These are phyloP conservation scores for Diversispora epigaea DNA, from an alignment of 192 early-diverging fungal species.

Conservation along the genomic window DNA sequence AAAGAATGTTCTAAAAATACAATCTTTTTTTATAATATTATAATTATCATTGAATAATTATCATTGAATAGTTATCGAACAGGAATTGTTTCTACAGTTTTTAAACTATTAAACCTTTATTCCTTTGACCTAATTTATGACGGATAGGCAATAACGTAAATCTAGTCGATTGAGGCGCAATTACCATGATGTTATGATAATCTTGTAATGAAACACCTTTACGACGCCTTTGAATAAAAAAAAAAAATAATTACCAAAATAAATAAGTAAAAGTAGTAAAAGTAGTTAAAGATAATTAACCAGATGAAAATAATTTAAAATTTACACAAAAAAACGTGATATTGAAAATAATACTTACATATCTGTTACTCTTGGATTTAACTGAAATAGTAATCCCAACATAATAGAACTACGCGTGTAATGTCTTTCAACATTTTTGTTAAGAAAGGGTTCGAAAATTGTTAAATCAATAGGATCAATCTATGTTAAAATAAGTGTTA, in stretches of 20 bases:
- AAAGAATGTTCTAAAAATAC: too few species aligned
- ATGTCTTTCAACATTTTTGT: constrained; percentile 56
- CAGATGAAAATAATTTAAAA: background rate
- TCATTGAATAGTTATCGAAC: too few species aligned
- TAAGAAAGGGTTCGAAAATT: constrained; percentile 49
- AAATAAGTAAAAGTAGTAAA: too few species aligned
- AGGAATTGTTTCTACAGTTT: too few species aligned
- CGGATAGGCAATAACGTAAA: constrained; percentile 63
- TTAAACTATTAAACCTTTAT: background rate
- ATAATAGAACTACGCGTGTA: constrained; percentile 56
- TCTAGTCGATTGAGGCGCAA: constrained; percentile 51
- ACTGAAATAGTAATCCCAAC: constrained; percentile 51
- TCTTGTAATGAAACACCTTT: constrained; percentile 44
- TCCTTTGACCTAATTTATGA: constrained; percentile 32
- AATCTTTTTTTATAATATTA: too few species aligned
- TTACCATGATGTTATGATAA: constrained; percentile 56
- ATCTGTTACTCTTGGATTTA: constrained; percentile 45
- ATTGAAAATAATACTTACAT: constrained; percentile 44
- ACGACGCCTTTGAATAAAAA: too few species aligned
- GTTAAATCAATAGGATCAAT: constrained; percentile 70
- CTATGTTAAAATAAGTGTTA: constrained; percentile 38
- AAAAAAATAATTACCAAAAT: too few species aligned
- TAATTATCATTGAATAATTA: too few species aligned
- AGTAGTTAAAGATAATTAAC: too few species aligned
- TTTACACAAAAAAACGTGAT: background rate